A percentile compares a stretch with the other conserved stretches of the same genome.
These are phyloP conservation scores for Chaetomium globosum DNA, from an alignment of 2,329 filamentous ascomycete genomes.

Conservation along the genomic window DNA sequence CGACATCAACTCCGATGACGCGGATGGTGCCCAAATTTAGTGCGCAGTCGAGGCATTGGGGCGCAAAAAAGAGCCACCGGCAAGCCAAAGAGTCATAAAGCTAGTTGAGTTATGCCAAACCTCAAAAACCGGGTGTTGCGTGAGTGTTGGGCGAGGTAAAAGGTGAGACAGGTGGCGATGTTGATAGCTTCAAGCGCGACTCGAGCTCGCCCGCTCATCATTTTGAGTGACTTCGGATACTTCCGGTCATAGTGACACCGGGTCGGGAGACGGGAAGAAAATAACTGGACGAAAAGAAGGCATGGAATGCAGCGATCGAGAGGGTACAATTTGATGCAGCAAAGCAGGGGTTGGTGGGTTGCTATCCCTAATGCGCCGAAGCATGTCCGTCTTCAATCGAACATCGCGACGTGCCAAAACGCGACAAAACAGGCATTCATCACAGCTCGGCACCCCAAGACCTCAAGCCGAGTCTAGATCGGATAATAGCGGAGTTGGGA, in stretches of 20 bases:
- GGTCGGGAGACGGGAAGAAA: background rate
- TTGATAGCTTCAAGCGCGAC: constrained; percentile 37
- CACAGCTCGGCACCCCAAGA: background rate
- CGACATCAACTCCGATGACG: constrained; percentile 22
- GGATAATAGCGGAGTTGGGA: constrained; percentile 1
- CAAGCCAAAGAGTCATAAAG: constrained; percentile 3
- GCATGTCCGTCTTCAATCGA: constrained; percentile 26
- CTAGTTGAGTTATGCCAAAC: constrained; percentile 12
- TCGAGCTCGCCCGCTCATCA: constrained; percentile 20
- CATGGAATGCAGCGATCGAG: constrained; percentile 23
- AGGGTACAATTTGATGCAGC: constrained; percentile 15
- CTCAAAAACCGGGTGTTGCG: background rate
- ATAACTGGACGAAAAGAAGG: constrained; percentile 28
- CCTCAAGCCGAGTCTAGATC: constrained; percentile 18
- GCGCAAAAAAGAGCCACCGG: constrained; percentile 21
- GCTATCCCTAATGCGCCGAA: constrained; percentile 33
- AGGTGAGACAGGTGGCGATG: constrained; percentile 21
- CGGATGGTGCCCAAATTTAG: constrained; percentile 1
- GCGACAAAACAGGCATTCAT: constrained; percentile 28
- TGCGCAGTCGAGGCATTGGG: background rate
- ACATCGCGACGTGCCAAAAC: constrained; percentile 30
- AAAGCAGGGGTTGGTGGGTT: constrained; percentile 36
- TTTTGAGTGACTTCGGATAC: constrained; percentile 35
- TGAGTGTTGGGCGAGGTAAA: constrained; percentile 18
- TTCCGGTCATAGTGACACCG: constrained; percentile 14